These are phyloP conservation scores for Trametes meyenii DNA, from an alignment of 768 basidiomycete species.

Conservation along the genomic window DNA sequence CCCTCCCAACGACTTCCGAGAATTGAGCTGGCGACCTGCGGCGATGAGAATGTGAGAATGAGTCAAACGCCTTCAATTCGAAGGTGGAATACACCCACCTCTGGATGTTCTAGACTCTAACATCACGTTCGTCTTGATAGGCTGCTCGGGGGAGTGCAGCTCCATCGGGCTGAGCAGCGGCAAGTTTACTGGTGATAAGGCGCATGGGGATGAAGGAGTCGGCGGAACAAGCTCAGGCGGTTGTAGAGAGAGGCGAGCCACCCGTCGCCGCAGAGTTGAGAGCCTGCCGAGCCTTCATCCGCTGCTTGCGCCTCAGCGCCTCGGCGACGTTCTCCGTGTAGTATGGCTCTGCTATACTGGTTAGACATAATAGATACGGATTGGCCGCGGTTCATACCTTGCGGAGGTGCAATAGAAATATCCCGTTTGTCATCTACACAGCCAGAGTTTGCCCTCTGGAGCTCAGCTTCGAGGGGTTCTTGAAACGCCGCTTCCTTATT, in stretches of 20 bases:
- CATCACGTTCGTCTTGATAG: not conserved
- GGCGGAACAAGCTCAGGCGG: not conserved
- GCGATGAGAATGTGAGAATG: too few relatives aligned
- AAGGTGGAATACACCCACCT: not conserved
- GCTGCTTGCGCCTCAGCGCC: slow-evolving; percentile 7
- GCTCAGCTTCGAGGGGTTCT: not conserved
- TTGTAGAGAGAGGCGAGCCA: not conserved
- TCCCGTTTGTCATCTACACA: not conserved
- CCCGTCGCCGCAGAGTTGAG: not conserved
- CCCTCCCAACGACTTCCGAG: too few relatives aligned
- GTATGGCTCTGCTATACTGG: not conserved
- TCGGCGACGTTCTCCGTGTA: slow-evolving; percentile 12
- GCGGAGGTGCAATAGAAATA: not conserved
- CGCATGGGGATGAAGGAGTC: not conserved
- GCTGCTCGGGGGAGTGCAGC: not conserved
- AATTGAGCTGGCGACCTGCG: too few relatives aligned
- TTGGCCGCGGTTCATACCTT: not conserved
- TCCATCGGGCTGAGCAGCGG: slow-evolving; percentile 3
- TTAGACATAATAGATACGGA: not conserved
- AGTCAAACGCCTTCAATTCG: too few relatives aligned
- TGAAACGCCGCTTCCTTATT: not conserved
- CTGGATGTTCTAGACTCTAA: not conserved
- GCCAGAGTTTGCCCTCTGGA: not conserved
- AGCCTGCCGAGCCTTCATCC: slow-evolving; percentile 5
- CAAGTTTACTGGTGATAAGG: not conserved